phyloP scores from a whole-genome alignment of 1,139 yeast genomes.

The Geotrichum reessii region DNA sequence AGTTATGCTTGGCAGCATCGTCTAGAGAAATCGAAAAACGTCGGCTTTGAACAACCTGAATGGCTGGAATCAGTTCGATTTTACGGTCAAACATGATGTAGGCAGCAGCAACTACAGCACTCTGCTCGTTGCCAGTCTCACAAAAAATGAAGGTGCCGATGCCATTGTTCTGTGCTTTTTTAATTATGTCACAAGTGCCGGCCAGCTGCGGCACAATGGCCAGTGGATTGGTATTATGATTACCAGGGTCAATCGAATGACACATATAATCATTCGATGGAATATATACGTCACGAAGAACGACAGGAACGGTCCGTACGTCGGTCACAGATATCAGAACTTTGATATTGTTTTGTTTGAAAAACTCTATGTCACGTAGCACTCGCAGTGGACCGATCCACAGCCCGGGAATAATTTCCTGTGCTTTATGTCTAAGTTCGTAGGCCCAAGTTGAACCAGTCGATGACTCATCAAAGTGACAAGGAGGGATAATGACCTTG shows the following conservation, averaged over 20 bases:
- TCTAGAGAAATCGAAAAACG: conserved; percentile 31
- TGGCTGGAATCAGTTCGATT: conserved; percentile 25
- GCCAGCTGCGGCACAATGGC: conserved; percentile 23
- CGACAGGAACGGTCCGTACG: conserved; percentile 4
- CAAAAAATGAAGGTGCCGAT: conserved; percentile 29
- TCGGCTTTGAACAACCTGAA: conserved; percentile 31
- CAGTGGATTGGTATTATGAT: conserved; percentile 18
- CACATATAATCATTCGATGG: conserved; percentile 17
- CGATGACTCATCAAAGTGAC: conserved; percentile 26
- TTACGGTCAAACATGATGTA: conserved; percentile 26
- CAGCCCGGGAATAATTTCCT: conserved; percentile 25
- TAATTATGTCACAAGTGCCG: conserved; percentile 21
- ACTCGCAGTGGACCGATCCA: conserved; percentile 34
- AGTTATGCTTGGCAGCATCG: conserved; percentile 26
- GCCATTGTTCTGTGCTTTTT: conserved; percentile 13
- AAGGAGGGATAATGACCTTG: conserved; percentile 29
- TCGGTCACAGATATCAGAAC: conserved; percentile 25
- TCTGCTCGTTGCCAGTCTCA: conserved; percentile 34
- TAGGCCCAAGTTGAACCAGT: conserved; percentile 31
- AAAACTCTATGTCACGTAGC: conserved; percentile 25
- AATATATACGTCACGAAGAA: conserved; percentile 17
- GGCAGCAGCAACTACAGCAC: conserved; percentile 33
- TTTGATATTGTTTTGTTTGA: conserved; percentile 26
- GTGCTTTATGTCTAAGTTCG: conserved; percentile 26
- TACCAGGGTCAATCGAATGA: conserved; percentile 22